Evolutionary conservation across 345 rosid species (phyloP).

Genomic region (Reutealis trisperma): DNA sequence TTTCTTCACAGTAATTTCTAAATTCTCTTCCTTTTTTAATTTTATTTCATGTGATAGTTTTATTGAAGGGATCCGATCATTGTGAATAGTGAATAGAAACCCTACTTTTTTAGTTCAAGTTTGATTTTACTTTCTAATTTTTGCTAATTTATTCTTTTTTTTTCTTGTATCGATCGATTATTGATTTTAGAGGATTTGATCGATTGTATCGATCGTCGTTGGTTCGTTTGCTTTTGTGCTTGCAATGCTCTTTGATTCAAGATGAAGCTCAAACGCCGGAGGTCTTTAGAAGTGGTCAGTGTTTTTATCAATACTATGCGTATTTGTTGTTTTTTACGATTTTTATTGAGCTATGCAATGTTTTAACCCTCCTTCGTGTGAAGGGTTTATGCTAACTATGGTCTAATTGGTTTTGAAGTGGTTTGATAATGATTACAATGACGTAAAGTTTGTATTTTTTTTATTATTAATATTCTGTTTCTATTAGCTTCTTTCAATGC

Average conservation of each 20-base stretch:
- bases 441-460: neutral
- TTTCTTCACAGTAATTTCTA: neutral
- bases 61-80: constrained; percentile 35
- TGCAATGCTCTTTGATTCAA: constrained; percentile 55
- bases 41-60: neutral
- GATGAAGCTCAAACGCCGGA: constrained; percentile 81
- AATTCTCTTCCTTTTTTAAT: neutral
- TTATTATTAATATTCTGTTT: too few species aligned
- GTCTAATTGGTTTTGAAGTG: neutral
- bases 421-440: neutral
- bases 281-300: constrained; percentile 85
- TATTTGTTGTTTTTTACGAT: neutral
- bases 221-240: constrained; percentile 5
- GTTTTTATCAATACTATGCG: neutral
- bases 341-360: neutral
- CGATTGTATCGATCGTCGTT: constrained; percentile 28
- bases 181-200: constrained; percentile 51
- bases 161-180: constrained; percentile 48
- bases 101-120: constrained; percentile 20
- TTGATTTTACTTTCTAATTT: neutral
- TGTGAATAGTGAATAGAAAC: constrained; percentile 26
- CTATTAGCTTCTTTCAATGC: neutral
- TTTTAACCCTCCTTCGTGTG: neutral
- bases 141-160: neutral
- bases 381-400: neutral